phyloP scores from a whole-genome alignment of 2,329 filamentous ascomycete genomes.

The Phyllosticta ampelicida region DNA sequence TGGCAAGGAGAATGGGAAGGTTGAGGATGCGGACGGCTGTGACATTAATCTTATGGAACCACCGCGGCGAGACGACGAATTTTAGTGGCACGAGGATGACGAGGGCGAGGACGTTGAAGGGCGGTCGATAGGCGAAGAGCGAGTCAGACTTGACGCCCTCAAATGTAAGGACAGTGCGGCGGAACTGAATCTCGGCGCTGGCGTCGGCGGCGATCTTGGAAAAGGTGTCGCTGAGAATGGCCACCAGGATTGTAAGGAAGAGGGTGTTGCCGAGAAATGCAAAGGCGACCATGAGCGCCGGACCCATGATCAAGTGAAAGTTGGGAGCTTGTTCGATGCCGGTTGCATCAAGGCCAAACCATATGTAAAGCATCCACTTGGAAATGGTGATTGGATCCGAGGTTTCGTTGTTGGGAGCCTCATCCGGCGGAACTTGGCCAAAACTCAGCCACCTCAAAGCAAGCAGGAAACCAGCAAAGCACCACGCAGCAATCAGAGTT shows the following conservation, averaged over 20 bases:
- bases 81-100: conserved; percentile 66
- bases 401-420: conserved; percentile 7
- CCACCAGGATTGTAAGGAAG: conserved; percentile 81
- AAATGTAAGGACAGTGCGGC: conserved; percentile 68
- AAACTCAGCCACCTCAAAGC: conserved; percentile 66
- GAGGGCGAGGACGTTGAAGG: conserved; percentile 72
- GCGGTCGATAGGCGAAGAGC: conserved; percentile 71
- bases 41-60: conserved; percentile 88
- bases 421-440: conserved; percentile 16
- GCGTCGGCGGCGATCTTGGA: conserved; percentile 66
- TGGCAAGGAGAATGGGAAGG: conserved; percentile 60
- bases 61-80: conserved; percentile 64
- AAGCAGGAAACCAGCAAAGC: conserved; percentile 70
- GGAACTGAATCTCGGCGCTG: conserved; percentile 74
- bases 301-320: conserved; percentile 71
- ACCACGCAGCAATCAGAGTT: conserved; percentile 67
- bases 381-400: conserved; percentile 50
- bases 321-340: conserved; percentile 49
- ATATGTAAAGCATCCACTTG: conserved; percentile 90
- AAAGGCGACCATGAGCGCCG: conserved; percentile 70
- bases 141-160: conserved; percentile 80
- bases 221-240: conserved; percentile 78
- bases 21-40: conserved; percentile 64
- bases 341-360: conserved; percentile 72
- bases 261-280: conserved; percentile 79